Percentiles rank a stretch among this genome's conserved stretches.
These are phyloP conservation scores for Blumeria graminis DNA, from an alignment of 2,329 filamentous ascomycete genomes.

Conservation along the genomic window DNA sequence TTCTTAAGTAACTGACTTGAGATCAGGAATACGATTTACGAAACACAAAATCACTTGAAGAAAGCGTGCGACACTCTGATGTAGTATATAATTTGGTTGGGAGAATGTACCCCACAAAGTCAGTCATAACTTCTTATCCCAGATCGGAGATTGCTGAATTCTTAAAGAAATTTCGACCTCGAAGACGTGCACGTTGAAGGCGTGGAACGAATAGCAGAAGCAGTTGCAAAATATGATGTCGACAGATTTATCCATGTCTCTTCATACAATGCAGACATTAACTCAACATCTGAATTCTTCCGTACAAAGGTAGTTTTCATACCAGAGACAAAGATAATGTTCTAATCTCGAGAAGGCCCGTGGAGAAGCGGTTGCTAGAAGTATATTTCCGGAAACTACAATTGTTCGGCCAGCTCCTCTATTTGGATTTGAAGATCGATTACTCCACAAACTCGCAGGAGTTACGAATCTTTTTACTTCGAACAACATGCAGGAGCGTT, in stretches of 20 bases:
- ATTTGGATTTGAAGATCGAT: slow-evolving; percentile 84
- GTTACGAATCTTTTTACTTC: slow-evolving; percentile 64
- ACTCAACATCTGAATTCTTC: slow-evolving; percentile 74
- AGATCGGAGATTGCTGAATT: neutral
- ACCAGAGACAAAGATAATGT: neutral
- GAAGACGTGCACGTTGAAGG: slow-evolving; percentile 87
- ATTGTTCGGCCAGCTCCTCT: slow-evolving; percentile 84
- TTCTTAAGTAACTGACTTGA: neutral
- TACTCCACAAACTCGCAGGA: slow-evolving; percentile 66
- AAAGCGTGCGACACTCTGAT: slow-evolving; percentile 89
- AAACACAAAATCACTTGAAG: slow-evolving; percentile 88
- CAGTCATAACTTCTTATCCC: slow-evolving; percentile 7
- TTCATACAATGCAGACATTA: slow-evolving; percentile 65
- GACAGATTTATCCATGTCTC: slow-evolving; percentile 95
- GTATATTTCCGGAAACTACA: slow-evolving; percentile 88
- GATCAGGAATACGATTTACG: slow-evolving; percentile 71
- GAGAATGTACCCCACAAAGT: slow-evolving; percentile 91
- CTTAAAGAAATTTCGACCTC: slow-evolving; percentile 65
- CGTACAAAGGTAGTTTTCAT: slow-evolving; percentile 50
- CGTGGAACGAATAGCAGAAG: slow-evolving; percentile 74
- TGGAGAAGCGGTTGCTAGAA: slow-evolving; percentile 62
- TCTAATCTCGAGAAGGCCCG: slow-evolving; percentile 27
- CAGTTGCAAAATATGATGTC: slow-evolving; percentile 91
- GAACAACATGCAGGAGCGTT: slow-evolving; percentile 82
- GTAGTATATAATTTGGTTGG: slow-evolving; percentile 93